Conservation (phyloP, 139 green algal species). For the Chlorella sp. region DNA sequence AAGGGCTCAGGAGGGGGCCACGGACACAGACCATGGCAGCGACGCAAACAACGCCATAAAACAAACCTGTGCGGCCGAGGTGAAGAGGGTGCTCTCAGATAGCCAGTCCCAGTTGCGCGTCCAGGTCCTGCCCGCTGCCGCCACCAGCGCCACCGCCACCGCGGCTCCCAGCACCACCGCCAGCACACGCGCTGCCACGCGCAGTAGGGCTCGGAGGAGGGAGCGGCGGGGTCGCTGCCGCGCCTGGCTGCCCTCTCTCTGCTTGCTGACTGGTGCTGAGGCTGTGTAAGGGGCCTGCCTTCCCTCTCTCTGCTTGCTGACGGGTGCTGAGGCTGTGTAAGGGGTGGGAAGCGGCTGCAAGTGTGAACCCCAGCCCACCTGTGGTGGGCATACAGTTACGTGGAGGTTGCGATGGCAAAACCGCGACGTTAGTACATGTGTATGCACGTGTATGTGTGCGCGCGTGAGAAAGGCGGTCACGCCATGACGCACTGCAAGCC, state of each 20-base stretch:
- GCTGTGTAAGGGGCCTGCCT: not conserved
- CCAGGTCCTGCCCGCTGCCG: constrained; percentile 33
- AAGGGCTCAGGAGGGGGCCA: too few relatives aligned
- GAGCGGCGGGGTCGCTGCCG: not conserved
- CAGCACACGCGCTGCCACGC: not conserved
- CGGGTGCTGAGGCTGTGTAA: not conserved
- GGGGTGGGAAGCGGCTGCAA: too few relatives aligned
- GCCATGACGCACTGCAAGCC: too few relatives aligned
- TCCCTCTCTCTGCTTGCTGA: not conserved
- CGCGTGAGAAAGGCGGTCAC: too few relatives aligned
- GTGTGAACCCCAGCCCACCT: too few relatives aligned
- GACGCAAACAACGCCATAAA: too few relatives aligned
- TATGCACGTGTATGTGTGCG: too few relatives aligned
- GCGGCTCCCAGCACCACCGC: constrained; percentile 30
- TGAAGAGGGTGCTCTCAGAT: constrained; percentile 64
- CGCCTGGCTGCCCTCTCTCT: not conserved
- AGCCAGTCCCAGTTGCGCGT: constrained; percentile 64
- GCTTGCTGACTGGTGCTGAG: not conserved
- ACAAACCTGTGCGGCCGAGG: constrained; percentile 51
- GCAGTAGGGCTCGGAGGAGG: not conserved
- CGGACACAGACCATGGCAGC: too few relatives aligned
- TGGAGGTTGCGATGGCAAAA: too few relatives aligned
- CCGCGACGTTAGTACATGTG: too few relatives aligned
- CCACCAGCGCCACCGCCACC: constrained; percentile 22
- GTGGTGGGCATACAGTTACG: too few relatives aligned